These are phyloP conservation scores for Entomortierella chlamydospora DNA, from an alignment of 192 early-diverging fungal species.

Conservation along the genomic window DNA sequence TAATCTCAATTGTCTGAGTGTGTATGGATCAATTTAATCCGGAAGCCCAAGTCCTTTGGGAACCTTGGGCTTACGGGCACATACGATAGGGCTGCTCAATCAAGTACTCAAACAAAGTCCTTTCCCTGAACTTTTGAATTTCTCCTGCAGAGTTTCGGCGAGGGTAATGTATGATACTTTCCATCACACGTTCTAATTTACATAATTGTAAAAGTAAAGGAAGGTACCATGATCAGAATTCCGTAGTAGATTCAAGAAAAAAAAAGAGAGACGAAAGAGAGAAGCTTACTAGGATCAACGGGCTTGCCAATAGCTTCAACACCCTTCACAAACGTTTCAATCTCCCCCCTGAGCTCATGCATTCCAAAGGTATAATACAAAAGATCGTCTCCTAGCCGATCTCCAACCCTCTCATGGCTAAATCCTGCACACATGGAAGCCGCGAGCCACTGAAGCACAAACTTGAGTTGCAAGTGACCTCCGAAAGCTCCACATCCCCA, in stretches of 20 bases:
- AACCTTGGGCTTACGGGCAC: slow-evolving; percentile 11
- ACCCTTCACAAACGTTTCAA: slow-evolving; percentile 33
- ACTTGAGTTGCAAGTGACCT: slow-evolving; percentile 50
- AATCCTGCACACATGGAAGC: slow-evolving; percentile 35
- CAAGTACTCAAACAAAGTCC: slow-evolving; percentile 39
- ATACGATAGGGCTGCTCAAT: slow-evolving; percentile 17
- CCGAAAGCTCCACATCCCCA: slow-evolving; percentile 57
- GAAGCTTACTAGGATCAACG: slow-evolving; percentile 35
- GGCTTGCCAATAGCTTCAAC: slow-evolving; percentile 10
- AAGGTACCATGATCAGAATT: too few species aligned
- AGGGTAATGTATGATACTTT: slow-evolving; percentile 36
- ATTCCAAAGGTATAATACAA: slow-evolving; percentile 51
- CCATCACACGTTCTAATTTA: slow-evolving; percentile 31
- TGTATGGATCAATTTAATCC: too few species aligned
- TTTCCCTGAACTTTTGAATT: slow-evolving; percentile 41
- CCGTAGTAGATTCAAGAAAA: too few species aligned
- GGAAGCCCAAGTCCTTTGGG: too few species aligned
- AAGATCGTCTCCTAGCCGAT: slow-evolving; percentile 19
- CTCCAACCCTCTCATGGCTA: background rate
- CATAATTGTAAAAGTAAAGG: too few species aligned
- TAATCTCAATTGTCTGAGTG: too few species aligned
- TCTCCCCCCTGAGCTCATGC: slow-evolving; percentile 24
- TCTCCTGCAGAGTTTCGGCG: slow-evolving; percentile 33
- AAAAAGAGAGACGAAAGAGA: background rate
- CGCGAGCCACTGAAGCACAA: slow-evolving; percentile 50